These are phyloP conservation scores for Mycosarcoma maydis DNA, from an alignment of 1,284 basidiomycete genomes.

Conservation along the genomic window DNA sequence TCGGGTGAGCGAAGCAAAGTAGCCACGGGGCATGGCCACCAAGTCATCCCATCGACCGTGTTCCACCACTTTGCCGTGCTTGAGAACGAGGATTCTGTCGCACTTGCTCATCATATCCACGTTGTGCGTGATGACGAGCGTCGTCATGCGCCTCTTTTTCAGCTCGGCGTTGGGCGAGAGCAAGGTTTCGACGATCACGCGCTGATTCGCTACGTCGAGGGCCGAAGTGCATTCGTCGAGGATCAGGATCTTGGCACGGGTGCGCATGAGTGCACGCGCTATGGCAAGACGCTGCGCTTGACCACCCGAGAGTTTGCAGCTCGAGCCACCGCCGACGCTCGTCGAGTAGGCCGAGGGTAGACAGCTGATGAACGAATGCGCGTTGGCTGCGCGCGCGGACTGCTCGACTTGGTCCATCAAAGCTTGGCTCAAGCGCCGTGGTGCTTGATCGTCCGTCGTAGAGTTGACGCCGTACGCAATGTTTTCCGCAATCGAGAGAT, in stretches of 20 bases:
- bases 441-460: slow-evolving; percentile 14
- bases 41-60: slow-evolving; percentile 77
- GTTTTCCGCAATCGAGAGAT: slow-evolving; percentile 54
- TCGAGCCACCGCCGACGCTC: slow-evolving; percentile 84
- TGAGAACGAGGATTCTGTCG: slow-evolving; percentile 84
- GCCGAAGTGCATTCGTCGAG: slow-evolving; percentile 95
- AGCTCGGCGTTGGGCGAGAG: slow-evolving; percentile 45
- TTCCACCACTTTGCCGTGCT: slow-evolving; percentile 80
- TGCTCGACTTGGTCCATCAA: slow-evolving; percentile 69
- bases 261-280: slow-evolving; percentile 82
- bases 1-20: slow-evolving; percentile 82
- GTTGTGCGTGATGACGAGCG: slow-evolving; percentile 93
- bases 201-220: slow-evolving; percentile 72
- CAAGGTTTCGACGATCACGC: slow-evolving; percentile 78
- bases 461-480: slow-evolving; percentile 52
- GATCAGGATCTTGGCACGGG: slow-evolving; percentile 79
- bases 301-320: slow-evolving; percentile 84
- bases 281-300: slow-evolving; percentile 93
- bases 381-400: slow-evolving; percentile 80
- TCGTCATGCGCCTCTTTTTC: slow-evolving; percentile 71
- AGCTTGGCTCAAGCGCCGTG: background rate
- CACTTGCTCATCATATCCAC: slow-evolving; percentile 89
- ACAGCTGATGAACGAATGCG: slow-evolving; percentile 84
- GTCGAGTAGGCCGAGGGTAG: slow-evolving; percentile 88
- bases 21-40: slow-evolving; percentile 76